Percentiles rank a stretch among this genome's conserved stretches.
phyloP scores from a whole-genome alignment of 2,329 filamentous ascomycete species.

The Colletotrichum truncatum region DNA sequence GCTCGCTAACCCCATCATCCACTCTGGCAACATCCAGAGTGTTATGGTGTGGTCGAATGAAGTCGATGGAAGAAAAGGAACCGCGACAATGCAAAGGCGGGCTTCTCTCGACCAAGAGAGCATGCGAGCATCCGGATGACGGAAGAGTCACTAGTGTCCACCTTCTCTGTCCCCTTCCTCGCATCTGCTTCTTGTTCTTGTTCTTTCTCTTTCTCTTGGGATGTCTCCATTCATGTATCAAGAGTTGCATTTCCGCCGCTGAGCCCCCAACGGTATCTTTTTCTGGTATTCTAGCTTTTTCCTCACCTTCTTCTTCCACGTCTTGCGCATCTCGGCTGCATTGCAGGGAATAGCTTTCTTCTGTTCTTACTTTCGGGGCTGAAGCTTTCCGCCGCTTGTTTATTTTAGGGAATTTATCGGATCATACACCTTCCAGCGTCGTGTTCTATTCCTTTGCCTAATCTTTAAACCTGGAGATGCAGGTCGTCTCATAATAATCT shows the following conservation, averaged over 20 bases:
- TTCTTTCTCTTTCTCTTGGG: background rate
- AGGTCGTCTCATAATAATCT: constrained; percentile 29
- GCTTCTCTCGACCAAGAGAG: background rate
- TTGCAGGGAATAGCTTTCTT: constrained; percentile 21
- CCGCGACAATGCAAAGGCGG: constrained; percentile 1
- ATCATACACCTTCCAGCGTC: background rate
- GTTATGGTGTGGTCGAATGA: constrained; percentile 16
- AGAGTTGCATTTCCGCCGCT: constrained; percentile 19
- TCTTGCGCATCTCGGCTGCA: background rate
- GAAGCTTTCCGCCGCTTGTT: constrained; percentile 10
- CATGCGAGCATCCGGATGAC: constrained; percentile 5
- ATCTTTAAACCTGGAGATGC: constrained; percentile 12
- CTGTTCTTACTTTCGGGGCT: constrained; percentile 20
- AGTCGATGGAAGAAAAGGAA: constrained; percentile 11
- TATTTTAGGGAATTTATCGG: background rate
- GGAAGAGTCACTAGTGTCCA: constrained; percentile 5
- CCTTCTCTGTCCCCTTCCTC: background rate
- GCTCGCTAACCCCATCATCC: background rate
- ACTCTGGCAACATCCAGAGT: constrained; percentile 7
- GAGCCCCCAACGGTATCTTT: constrained; percentile 14
- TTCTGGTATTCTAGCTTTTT: constrained; percentile 9
- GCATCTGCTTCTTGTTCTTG: background rate
- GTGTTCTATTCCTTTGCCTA: constrained; percentile 1
- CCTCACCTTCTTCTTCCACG: constrained; percentile 23
- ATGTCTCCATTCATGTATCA: constrained; percentile 23